These are phyloP conservation scores for Exophiala sp. DNA, from an alignment of 2,329 filamentous ascomycete genomes.

Conservation along the genomic window DNA sequence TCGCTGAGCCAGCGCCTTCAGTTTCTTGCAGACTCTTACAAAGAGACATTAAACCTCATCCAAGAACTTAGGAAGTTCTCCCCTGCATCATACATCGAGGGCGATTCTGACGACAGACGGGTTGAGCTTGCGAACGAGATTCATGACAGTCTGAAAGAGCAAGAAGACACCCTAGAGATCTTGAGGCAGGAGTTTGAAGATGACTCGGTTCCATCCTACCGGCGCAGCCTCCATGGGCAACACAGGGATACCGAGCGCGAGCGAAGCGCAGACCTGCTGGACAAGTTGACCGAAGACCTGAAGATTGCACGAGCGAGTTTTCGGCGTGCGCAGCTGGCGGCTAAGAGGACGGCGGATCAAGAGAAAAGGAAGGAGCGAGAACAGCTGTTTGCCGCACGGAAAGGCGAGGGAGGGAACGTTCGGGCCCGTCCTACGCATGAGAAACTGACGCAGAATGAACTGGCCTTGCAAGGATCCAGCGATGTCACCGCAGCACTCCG, in stretches of 20 bases:
- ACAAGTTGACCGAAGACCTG: slow-evolving; percentile 66
- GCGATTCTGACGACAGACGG: slow-evolving; percentile 61
- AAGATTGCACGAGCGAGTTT: slow-evolving; percentile 66
- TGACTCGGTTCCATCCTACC: slow-evolving; percentile 9
- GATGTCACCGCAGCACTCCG: slow-evolving; percentile 83
- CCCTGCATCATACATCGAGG: slow-evolving; percentile 58
- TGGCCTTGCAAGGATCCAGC: slow-evolving; percentile 69
- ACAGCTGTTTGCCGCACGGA: slow-evolving; percentile 61
- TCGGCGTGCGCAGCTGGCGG: slow-evolving; percentile 75
- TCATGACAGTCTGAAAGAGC: slow-evolving; percentile 68
- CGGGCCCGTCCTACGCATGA: slow-evolving; percentile 36
- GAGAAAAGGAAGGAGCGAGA: slow-evolving; percentile 75
- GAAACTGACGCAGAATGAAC: slow-evolving; percentile 65
- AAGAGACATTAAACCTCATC: slow-evolving; percentile 53
- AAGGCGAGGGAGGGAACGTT: slow-evolving; percentile 14
- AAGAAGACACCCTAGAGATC: slow-evolving; percentile 80
- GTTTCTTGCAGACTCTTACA: slow-evolving; percentile 53
- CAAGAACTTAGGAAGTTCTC: slow-evolving; percentile 57
- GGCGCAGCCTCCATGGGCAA: slow-evolving; percentile 4
- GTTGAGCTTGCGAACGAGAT: slow-evolving; percentile 78
- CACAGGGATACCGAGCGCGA: slow-evolving; percentile 53
- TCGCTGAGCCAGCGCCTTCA: slow-evolving; percentile 49
- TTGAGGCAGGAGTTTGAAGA: slow-evolving; percentile 75
- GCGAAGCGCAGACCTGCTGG: slow-evolving; percentile 63
- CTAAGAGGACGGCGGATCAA: slow-evolving; percentile 69